Conservation (phyloP, 805 yeast species). For the Kuraishia piskuri region DNA sequence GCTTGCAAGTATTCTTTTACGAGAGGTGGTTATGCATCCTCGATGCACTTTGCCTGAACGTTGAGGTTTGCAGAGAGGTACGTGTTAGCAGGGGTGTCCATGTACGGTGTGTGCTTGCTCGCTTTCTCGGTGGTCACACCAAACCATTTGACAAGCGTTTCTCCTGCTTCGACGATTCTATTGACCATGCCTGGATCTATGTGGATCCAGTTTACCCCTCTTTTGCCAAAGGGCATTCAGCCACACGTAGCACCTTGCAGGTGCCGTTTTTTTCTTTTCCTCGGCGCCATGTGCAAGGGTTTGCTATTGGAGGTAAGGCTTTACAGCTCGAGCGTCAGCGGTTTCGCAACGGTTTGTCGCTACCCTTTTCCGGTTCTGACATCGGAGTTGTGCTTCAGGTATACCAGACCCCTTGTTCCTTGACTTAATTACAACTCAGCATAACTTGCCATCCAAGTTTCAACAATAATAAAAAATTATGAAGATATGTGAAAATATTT, state of each 20-base stretch:
- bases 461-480: no score
- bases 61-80: background rate
- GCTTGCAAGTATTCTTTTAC: background rate
- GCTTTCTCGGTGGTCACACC: background rate
- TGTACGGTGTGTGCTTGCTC: no score
- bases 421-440: no score
- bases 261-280: no score
- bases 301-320: no score
- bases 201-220: background rate
- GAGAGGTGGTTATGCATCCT: background rate
- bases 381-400: background rate
- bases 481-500: no score
- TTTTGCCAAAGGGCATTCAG: background rate
- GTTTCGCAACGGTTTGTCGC: background rate
- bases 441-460: background rate
- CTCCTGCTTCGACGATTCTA: background rate
- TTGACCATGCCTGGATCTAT: background rate
- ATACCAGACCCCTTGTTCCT: no score
- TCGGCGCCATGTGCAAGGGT: no score
- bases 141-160: background rate
- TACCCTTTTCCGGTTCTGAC: background rate
- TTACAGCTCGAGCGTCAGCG: background rate
- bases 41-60: background rate
- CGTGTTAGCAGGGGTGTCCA: background rate
- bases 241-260: background rate